Evolutionary conservation across 2,329 filamentous ascomycete genomes (phyloP).

Genomic region (Fusarium sp.): DNA sequence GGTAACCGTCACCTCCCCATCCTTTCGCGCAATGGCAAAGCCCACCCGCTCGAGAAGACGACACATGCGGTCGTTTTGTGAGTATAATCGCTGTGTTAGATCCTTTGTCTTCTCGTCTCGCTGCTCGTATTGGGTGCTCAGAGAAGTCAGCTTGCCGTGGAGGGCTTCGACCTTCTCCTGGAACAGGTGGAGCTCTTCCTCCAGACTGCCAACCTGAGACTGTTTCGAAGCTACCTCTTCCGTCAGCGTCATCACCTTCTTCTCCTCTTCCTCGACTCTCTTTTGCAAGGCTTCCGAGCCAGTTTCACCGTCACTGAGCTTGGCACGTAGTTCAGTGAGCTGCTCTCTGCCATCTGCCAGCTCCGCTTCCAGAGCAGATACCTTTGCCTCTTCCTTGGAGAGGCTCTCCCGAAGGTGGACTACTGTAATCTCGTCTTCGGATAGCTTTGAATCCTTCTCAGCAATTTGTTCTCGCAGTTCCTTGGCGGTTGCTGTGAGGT

Average conservation of each 20-base stretch:
- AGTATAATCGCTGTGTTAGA: conserved; percentile 84
- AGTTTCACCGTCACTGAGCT: conserved; percentile 85
- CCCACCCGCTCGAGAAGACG: conserved; percentile 88
- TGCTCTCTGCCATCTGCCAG: conserved; percentile 75
- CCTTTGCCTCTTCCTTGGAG: conserved; percentile 66
- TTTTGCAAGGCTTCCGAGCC: conserved; percentile 84
- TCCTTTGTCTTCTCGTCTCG: conserved; percentile 83
- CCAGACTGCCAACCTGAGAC: conserved; percentile 79
- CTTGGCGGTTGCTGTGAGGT: conserved; percentile 65
- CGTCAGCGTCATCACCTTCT: conserved; percentile 73
- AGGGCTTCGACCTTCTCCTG: conserved; percentile 72
- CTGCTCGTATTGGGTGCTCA: conserved; percentile 72
- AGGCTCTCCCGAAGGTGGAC: conserved; percentile 67
- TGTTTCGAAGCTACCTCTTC: conserved; percentile 81
- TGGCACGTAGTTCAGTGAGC: conserved; percentile 74
- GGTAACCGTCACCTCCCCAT: conserved; percentile 79
- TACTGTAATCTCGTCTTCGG: conserved; percentile 63
- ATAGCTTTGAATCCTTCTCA: conserved; percentile 63
- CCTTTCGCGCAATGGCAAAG: conserved; percentile 82
- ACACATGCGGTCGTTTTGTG: conserved; percentile 85
- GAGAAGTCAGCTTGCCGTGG: conserved; percentile 63
- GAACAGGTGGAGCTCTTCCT: conserved; percentile 78
- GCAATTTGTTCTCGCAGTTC: conserved; percentile 70
- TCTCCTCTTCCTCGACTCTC: conserved; percentile 81
- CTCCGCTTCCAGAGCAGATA: conserved; percentile 66